Evolutionary conservation across 1,284 basidiomycete species (phyloP), one percentile per base, ranked within the genome.

Genomic region (Cryptococcus maquisensis): DNA sequence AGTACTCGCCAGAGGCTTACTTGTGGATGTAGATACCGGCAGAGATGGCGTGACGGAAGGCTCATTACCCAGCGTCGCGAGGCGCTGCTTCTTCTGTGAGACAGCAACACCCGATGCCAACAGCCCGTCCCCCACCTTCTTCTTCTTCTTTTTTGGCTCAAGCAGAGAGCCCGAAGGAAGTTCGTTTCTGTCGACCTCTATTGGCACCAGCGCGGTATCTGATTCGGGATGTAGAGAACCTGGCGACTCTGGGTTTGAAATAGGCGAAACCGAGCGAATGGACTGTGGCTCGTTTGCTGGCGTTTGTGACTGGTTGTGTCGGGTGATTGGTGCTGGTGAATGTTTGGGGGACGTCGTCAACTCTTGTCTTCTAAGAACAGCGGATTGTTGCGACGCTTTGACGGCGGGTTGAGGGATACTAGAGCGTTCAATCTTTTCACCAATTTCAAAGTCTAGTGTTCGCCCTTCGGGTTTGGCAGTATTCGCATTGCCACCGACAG

Each of bases 341-440:
- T 10, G 28, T 32, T 8, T 10, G 10, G 28, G 10, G 6, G 28
- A 32, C 1, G n/a, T n/a, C n/a, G n/a, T n/a, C n/a, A 32, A 10
- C 4, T 32, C 7, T 8, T 32, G 7, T 32, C 3, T 4, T 32
- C 10, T 6, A 32, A 10, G 2, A 10, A 8, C 10, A 10, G 28
- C 28, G 28, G 28, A 6, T 32, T 32, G 6, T 32, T 10, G 6
- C 28, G 4, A 32, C 7, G 6, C 28, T 32, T 32, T 32, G 28
- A 32, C 37, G 24, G n/a, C 13, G 10, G 23, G 18, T 16, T n/a
- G 16, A n/a, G 37, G 32, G 1, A 39, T 26, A 9, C n/a, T 15
- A 2, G 20, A 36, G 37, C 61, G 55, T 39, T 55, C 46, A 21
- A 60, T 51, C 23, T 42, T 49, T 26, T 60, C 55, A 7, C 58